Conservation (phyloP, 106 monocot species). For the Dendrobium chrysotoxum region DNA sequence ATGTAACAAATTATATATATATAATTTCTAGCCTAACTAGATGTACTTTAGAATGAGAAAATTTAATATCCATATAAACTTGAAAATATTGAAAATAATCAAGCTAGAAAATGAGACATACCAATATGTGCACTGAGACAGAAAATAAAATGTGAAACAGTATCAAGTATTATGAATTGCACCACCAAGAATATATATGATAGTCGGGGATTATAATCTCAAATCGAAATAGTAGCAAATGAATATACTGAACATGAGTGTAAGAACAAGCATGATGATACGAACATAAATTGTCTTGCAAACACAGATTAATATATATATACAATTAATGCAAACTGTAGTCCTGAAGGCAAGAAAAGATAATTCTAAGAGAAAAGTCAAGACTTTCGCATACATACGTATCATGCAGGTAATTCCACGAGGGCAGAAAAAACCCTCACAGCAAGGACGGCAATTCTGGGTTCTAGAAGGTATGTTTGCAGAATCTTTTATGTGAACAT, state of each 20-base stretch:
- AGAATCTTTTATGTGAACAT: conserved; percentile 14
- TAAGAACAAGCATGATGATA: neutral
- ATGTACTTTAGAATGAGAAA: too few species aligned
- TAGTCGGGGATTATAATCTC: too few species aligned
- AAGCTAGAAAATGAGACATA: neutral
- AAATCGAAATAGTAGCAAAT: neutral
- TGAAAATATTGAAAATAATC: neutral
- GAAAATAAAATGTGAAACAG: neutral
- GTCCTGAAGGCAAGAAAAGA: neutral
- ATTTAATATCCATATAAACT: too few species aligned
- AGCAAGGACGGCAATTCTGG: conserved; percentile 39
- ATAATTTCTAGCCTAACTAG: too few species aligned
- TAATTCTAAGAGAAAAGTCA: neutral
- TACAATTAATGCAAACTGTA: neutral
- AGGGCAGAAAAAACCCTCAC: conserved; percentile 71
- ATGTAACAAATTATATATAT: too few species aligned
- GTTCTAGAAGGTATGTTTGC: conserved; percentile 25
- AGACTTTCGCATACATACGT: conserved; percentile 32
- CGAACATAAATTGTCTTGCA: too few species aligned
- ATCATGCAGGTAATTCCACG: conserved; percentile 78
- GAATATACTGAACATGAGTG: neutral
- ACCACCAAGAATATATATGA: too few species aligned
- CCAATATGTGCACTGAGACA: neutral
- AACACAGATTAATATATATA: neutral
- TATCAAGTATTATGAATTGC: neutral